Base-by-base conservation (phyloP, 169 alveolate species). In the Neospora caninum region DNA sequence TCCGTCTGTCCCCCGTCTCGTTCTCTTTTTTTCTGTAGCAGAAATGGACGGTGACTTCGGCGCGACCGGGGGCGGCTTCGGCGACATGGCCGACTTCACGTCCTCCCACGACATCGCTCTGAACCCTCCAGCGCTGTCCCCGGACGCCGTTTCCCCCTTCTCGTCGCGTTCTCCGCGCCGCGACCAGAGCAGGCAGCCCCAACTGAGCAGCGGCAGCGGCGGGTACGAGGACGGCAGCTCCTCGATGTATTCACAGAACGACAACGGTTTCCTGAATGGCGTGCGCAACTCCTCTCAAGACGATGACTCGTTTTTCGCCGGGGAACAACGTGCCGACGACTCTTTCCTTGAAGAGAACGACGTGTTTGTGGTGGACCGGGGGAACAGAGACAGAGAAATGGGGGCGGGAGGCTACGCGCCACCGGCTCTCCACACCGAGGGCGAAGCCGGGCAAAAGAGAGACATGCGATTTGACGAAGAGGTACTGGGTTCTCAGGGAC, bases 1-100 rank as follows among this genome's bases (percentile, higher is more conserved):
- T 7, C 58, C 58, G 58, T 49, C 13, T 4, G 58, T 49, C 58
- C 58, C 13, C 58, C 58, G 4, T 13, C 22, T 7, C 13, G 4
- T 49, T 49, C 58, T 49, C 13, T 49, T 4, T 7, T 13, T 49
- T 49, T 49, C 58, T 49, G 58, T 13, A 49, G 58, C 58, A 49
- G n/a, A 49, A 49, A 78, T 78, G 86, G 86, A 78, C 45, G 86
- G 86, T n/a, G 86, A 78, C 45, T 78, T 78, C n/a, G 86, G 86
- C n/a, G 86, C 86, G 20, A n/a, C 86, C 27, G 42, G 86, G 2
- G 45, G 86, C 20, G 86, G 86, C 27, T 78, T 78, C n/a, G 86
- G 86, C 22, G 86, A 78, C 45, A 36, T 78, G 43, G 86, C 22
- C 45, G 86, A 78, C 86, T 78, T 78, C 86, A n/a, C 86, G 39